Evolutionary conservation across 192 early-diverging fungal species (phyloP).

Genomic region (Thamnidium elegans): DNA sequence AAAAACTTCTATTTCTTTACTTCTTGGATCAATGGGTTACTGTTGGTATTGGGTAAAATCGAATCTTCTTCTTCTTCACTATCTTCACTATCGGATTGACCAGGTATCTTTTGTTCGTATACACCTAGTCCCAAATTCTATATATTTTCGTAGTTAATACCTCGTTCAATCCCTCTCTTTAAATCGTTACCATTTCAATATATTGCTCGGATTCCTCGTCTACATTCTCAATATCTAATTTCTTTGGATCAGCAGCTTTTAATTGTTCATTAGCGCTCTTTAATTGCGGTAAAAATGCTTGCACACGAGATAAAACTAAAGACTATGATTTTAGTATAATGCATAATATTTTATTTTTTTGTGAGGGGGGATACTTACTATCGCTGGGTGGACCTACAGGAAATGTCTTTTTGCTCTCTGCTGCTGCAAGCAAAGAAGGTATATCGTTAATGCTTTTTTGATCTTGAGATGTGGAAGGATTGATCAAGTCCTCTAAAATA

Average conservation of each 20-base stretch:
- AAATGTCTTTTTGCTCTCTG: constrained; percentile 43
- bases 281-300: constrained; percentile 48
- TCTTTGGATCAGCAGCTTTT: constrained; percentile 38
- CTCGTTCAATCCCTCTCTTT: not conserved
- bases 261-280: constrained; percentile 43
- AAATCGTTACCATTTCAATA: constrained; percentile 47
- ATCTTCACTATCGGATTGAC: constrained; percentile 17
- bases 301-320: constrained; percentile 43
- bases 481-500: not conserved
- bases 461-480: not conserved
- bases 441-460: not conserved
- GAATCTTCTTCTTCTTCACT: constrained; percentile 23
- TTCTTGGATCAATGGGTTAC: not conserved
- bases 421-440: constrained; percentile 28
- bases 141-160: not conserved
- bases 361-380: constrained; percentile 5
- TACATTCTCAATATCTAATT: constrained; percentile 55
- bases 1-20: too few species aligned
- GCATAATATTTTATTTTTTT: not conserved
- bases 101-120: constrained; percentile 43
- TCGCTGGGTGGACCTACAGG: constrained; percentile 38
- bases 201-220: constrained; percentile 49
- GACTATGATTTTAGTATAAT: not conserved
- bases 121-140: constrained; percentile 49
- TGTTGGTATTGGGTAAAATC: constrained; percentile 13